phyloP scores from a whole-genome alignment of 129 eudicot species.

The Logfia minima region DNA sequence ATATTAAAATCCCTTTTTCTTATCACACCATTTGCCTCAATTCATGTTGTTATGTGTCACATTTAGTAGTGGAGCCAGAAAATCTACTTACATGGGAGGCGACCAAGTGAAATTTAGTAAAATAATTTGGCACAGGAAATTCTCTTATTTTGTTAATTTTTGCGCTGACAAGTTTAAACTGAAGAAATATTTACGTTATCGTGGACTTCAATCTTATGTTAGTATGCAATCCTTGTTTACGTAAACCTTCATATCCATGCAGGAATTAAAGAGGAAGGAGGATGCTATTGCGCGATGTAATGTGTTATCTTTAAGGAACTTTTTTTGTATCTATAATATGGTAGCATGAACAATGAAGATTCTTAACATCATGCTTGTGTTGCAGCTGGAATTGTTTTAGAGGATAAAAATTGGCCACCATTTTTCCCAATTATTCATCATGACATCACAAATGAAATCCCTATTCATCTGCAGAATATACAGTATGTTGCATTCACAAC shows the following conservation, averaged over 20 bases:
- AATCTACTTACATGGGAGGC: background rate
- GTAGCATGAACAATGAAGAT: conserved; percentile 5
- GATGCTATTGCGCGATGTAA: conserved; percentile 81
- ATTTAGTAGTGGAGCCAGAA: background rate
- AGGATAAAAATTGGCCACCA: conserved; percentile 95
- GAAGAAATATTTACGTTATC: background rate
- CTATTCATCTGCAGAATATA: conserved; percentile 80
- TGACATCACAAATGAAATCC: conserved; percentile 91
- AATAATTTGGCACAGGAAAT: background rate
- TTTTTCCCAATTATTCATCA: conserved; percentile 91
- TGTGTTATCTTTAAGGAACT: conserved; percentile 2
- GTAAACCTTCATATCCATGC: conserved; percentile 21
- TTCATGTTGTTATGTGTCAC: background rate
- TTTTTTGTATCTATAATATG: background rate
- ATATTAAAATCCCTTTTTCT: background rate
- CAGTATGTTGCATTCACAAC: conserved; percentile 95
- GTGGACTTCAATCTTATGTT: background rate
- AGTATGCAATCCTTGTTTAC: conserved; percentile 4
- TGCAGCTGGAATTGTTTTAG: conserved; percentile 95
- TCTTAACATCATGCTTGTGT: conserved; percentile 7
- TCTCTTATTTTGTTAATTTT: no score
- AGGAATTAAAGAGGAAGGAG: conserved; percentile 94
- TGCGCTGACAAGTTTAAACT: background rate
- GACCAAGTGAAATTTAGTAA: background rate
- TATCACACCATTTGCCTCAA: background rate